Conservation (phyloP, 768 basidiomycete species). For the Suillus occidentalis region DNA sequence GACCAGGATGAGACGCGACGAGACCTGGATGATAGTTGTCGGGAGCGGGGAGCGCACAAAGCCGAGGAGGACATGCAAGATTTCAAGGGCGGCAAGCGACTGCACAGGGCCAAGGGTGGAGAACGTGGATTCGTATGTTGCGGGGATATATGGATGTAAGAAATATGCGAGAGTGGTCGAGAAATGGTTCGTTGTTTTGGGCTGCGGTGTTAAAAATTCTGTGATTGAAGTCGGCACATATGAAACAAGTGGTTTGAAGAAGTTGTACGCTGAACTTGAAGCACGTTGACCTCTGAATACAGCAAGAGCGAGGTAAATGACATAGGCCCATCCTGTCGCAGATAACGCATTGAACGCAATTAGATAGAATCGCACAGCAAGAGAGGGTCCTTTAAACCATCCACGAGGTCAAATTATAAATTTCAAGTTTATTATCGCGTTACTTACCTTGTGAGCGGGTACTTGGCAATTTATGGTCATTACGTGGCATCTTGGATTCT, state of each 20-base stretch:
- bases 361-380: constrained; percentile 50
- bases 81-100: constrained; percentile 79
- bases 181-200: constrained; percentile 35
- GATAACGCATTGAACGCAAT: constrained; percentile 78
- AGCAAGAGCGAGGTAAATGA: constrained; percentile 57
- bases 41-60: constrained; percentile 76
- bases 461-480: neutral
- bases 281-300: constrained; percentile 34
- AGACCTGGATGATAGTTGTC: constrained; percentile 80
- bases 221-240: constrained; percentile 14
- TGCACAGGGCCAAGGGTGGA: constrained; percentile 74
- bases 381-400: constrained; percentile 1
- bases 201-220: constrained; percentile 13
- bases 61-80: constrained; percentile 75
- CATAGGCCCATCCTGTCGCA: constrained; percentile 68
- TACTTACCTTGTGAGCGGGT: constrained; percentile 9
- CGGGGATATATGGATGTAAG: constrained; percentile 39
- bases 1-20: constrained; percentile 76
- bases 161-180: constrained; percentile 33
- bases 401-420: neutral
- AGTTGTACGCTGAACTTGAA: constrained; percentile 23
- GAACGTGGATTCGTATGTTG: constrained; percentile 52
- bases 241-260: constrained; percentile 40
- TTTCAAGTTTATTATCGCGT: neutral
- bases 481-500: neutral